These are phyloP conservation scores for Pyrenophora tritici-repentis DNA, from an alignment of 2,329 filamentous ascomycete genomes.

Conservation along the genomic window DNA sequence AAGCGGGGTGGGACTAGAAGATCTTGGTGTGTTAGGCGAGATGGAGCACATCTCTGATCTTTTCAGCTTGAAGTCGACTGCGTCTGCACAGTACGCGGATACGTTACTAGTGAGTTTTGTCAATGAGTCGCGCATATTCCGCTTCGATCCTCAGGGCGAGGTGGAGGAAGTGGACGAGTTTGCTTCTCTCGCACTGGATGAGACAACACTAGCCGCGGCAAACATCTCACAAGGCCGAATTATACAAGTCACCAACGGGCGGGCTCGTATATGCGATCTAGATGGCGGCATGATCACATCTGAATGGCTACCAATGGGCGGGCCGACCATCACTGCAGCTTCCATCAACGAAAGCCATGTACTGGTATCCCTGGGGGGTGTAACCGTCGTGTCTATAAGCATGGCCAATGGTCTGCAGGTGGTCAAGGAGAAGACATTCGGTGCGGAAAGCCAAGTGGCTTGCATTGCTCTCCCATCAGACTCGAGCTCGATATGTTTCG, in stretches of 20 bases:
- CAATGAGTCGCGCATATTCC: conserved; percentile 81
- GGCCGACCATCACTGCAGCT: conserved; percentile 72
- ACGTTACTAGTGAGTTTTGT: conserved; percentile 80
- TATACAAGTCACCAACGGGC: conserved; percentile 74
- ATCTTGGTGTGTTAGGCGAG: conserved; percentile 79
- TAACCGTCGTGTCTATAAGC: conserved; percentile 71
- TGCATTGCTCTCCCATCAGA: conserved; percentile 76
- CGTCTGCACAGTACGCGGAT: conserved; percentile 61
- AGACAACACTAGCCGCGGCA: conserved; percentile 72
- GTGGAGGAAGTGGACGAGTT: conserved; percentile 87
- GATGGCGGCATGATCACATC: conserved; percentile 59
- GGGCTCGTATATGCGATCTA: conserved; percentile 66
- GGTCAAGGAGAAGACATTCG: conserved; percentile 64
- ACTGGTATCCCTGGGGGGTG: conserved; percentile 76
- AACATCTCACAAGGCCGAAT: conserved; percentile 68
- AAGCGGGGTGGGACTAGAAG: conserved; percentile 90
- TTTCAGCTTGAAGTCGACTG: conserved; percentile 67
- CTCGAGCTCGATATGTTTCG: conserved; percentile 69
- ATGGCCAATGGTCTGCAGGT: conserved; percentile 63
- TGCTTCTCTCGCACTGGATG: conserved; percentile 69
- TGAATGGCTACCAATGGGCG: conserved; percentile 61
- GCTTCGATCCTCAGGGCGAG: conserved; percentile 72
- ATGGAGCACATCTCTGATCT: conserved; percentile 75
- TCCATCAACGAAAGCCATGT: conserved; percentile 73
- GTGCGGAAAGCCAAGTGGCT: conserved; percentile 75